Evolutionary conservation across 176 grass and related monocot genomes (phyloP).

Genomic region (Avena eriantha): DNA sequence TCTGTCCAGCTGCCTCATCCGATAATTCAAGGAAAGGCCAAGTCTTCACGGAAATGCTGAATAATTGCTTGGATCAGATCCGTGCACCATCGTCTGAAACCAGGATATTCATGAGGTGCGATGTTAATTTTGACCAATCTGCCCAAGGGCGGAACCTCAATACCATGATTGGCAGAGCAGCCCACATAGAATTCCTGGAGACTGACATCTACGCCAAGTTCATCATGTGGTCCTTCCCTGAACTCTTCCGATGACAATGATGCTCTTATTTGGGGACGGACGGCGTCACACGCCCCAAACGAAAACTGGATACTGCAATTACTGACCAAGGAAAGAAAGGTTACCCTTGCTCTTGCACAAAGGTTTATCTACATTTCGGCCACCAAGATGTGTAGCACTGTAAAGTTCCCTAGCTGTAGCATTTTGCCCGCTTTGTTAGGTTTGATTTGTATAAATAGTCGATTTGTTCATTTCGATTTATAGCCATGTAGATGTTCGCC

Average conservation of each 20-base stretch:
- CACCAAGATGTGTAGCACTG: constrained; percentile 36
- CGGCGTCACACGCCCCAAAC: not conserved
- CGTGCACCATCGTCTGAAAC: constrained; percentile 73
- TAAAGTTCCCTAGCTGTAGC: constrained; percentile 53
- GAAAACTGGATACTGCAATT: constrained; percentile 27
- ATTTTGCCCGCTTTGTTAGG: constrained; percentile 44
- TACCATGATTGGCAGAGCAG: constrained; percentile 90
- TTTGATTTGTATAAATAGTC: constrained; percentile 58
- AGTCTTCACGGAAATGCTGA: constrained; percentile 92
- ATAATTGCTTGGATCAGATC: constrained; percentile 92
- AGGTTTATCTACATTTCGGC: constrained; percentile 18
- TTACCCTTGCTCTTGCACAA: constrained; percentile 29
- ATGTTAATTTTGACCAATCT: constrained; percentile 92
- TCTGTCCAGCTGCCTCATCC: constrained; percentile 70
- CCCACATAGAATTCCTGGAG: constrained; percentile 93
- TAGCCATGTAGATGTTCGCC: constrained; percentile 52
- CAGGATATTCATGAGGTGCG: constrained; percentile 78
- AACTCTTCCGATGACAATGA: constrained; percentile 68
- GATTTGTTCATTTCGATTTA: constrained; percentile 51
- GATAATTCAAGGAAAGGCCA: constrained; percentile 88
- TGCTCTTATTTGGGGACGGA: not conserved
- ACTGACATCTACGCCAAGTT: constrained; percentile 86
- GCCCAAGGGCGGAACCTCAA: constrained; percentile 74
- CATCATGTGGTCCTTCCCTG: constrained; percentile 97
- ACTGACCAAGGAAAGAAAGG: constrained; percentile 51